Evolutionary conservation across 163 green algal genomes (phyloP).

Genomic region (Scenedesmus sp.): DNA sequence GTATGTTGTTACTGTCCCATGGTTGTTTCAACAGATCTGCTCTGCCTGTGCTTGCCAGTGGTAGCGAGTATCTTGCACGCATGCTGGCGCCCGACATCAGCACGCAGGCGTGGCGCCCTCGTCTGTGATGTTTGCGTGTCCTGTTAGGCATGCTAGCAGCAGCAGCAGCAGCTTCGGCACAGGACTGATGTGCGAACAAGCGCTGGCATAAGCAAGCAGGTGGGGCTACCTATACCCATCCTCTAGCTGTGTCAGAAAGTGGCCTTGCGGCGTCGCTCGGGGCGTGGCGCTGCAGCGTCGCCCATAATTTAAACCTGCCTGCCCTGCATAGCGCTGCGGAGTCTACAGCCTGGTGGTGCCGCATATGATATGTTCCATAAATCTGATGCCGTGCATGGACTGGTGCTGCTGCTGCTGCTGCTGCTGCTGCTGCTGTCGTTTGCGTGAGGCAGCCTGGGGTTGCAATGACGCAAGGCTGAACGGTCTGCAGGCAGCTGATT

Average conservation of each 20-base stretch:
- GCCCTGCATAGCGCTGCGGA: too few relatives aligned
- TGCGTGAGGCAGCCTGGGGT: slow-evolving; percentile 52
- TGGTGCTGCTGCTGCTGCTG: slow-evolving; percentile 41
- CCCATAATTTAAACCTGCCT: too few relatives aligned
- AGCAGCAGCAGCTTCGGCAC: neutral
- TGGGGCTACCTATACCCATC: too few relatives aligned
- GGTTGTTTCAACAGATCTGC: too few relatives aligned
- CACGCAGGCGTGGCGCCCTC: slow-evolving; percentile 22
- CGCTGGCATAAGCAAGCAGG: slow-evolving; percentile 41
- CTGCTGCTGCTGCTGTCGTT: too few relatives aligned
- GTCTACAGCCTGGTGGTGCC: neutral
- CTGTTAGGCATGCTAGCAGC: neutral
- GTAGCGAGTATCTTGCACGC: slow-evolving; percentile 25
- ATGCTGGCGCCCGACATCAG: slow-evolving; percentile 38
- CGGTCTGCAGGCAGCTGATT: slow-evolving; percentile 28
- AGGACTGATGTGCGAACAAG: slow-evolving; percentile 14
- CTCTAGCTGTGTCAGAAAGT: too few relatives aligned
- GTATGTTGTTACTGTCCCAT: neutral
- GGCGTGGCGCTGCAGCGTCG: too few relatives aligned
- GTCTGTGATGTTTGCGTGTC: too few relatives aligned
- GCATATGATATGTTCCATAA: neutral
- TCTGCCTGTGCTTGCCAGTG: neutral
- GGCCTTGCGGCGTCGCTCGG: too few relatives aligned
- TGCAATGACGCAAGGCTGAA: slow-evolving; percentile 45
- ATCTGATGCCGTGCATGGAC: slow-evolving; percentile 7